These are phyloP conservation scores for Colletotrichum sp. DNA, from an alignment of 2,329 filamentous ascomycete genomes.

Conservation along the genomic window DNA sequence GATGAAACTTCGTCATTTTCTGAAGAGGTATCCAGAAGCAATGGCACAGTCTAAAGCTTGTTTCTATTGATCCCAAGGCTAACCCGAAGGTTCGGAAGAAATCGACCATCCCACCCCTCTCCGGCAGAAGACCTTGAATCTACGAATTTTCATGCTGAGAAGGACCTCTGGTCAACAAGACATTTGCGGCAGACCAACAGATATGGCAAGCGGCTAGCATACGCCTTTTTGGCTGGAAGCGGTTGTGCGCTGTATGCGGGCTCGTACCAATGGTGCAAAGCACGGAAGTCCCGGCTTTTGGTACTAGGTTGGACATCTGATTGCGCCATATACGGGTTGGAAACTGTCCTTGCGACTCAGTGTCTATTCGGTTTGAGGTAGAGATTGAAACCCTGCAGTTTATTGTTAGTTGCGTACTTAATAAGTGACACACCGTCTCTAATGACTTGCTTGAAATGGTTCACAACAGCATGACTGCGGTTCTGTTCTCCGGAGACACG, in stretches of 20 bases:
- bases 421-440: not conserved
- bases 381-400: not conserved
- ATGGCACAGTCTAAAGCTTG: not conserved
- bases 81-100: not conserved
- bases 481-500: not conserved
- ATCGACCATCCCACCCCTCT: not conserved
- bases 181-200: not conserved
- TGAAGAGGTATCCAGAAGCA: not conserved
- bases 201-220: not conserved
- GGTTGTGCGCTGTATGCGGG: not conserved
- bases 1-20: not conserved
- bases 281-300: not conserved
- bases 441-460: not conserved
- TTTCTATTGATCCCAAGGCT: not conserved
- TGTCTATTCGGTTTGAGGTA: not conserved
- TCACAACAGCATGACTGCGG: not conserved
- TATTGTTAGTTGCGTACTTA: not conserved
- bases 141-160: not conserved
- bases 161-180: not conserved
- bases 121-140: not conserved
- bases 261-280: not conserved
- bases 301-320: not conserved
- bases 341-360: not conserved
- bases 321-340: not conserved
- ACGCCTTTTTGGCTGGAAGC: not conserved